phyloP scores from a whole-genome alignment of 2,329 filamentous ascomycete genomes.

The Aspergillus hortae region DNA sequence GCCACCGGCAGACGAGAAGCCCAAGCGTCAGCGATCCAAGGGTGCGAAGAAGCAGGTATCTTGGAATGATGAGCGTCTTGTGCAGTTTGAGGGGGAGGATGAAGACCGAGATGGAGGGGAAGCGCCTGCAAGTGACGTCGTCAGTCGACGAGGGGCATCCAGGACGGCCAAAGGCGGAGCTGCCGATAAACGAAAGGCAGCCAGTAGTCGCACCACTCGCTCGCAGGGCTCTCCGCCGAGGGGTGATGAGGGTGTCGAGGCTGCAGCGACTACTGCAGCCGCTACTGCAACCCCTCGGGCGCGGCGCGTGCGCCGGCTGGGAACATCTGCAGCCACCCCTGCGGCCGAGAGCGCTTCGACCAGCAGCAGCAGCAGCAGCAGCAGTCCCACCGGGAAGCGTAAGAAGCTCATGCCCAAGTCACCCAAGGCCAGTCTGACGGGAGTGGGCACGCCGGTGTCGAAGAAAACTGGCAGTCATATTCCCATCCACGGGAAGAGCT shows the following conservation, averaged over 20 bases:
- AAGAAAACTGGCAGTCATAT: conserved; percentile 19
- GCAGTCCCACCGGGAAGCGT: conserved; percentile 26
- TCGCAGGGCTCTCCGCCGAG: conserved; percentile 18
- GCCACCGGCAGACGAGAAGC: conserved; percentile 3
- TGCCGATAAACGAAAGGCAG: conserved; percentile 21
- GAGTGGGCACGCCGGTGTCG: conserved; percentile 15
- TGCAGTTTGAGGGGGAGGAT: conserved; percentile 29
- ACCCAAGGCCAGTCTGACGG: conserved; percentile 18
- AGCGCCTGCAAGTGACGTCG: conserved; percentile 19
- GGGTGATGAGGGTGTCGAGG: conserved; percentile 15
- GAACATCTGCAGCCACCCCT: conserved; percentile 21
- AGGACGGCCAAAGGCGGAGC: conserved; percentile 11
- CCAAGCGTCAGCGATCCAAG: conserved; percentile 4
- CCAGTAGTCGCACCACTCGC: conserved; percentile 22
- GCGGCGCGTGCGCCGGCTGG: conserved; percentile 30
- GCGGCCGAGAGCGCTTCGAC: conserved; percentile 8
- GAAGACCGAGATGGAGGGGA: conserved; percentile 3
- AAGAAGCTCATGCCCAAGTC: conserved; percentile 35
- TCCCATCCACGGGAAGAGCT: conserved; percentile 15
- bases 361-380: neutral
- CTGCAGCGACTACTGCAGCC: conserved; percentile 19
- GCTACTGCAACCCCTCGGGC: conserved; percentile 25
- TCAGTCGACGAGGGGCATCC: conserved; percentile 12
- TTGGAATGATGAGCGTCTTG: conserved; percentile 39
- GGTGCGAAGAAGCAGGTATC: conserved; percentile 29